A percentile compares a stretch with the other conserved stretches of the same genome.
Evolutionary conservation across 352 stramenopile species (phyloP).

Genomic region (Pythium phragmitis): DNA sequence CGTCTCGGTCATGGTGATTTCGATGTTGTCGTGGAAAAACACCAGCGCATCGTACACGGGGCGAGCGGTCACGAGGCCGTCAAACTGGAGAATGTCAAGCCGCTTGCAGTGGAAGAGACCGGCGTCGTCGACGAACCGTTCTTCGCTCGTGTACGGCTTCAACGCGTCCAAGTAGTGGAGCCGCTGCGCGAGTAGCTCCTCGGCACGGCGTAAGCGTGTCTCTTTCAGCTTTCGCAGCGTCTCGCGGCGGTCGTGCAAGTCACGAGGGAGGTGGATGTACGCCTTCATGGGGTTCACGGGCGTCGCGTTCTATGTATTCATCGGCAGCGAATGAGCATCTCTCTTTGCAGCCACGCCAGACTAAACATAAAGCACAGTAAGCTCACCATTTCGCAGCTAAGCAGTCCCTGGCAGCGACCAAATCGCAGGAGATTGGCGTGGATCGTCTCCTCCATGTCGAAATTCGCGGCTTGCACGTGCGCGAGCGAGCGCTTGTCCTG

Average conservation of each 20-base stretch:
- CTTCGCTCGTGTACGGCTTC: constrained; percentile 16
- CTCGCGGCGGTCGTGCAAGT: constrained; percentile 6
- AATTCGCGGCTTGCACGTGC: constrained; percentile 9
- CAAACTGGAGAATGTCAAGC: constrained; percentile 47
- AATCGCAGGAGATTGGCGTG: constrained; percentile 19
- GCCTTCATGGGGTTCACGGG: constrained; percentile 21
- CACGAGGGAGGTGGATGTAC: constrained; percentile 14
- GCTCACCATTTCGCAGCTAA: constrained; percentile 10
- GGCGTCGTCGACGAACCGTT: constrained; percentile 8
- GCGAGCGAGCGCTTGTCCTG: constrained; percentile 13
- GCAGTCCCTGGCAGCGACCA: constrained; percentile 12
- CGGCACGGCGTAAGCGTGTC: constrained; percentile 4
- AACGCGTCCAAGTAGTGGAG: constrained; percentile 6
- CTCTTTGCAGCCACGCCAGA: neutral
- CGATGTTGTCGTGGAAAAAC: constrained; percentile 43
- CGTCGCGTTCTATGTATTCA: constrained; percentile 7
- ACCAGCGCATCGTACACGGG: constrained; percentile 45
- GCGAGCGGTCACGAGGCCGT: constrained; percentile 32
- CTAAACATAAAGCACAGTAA: no score
- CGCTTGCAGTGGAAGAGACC: constrained; percentile 14
- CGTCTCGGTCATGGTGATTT: constrained; percentile 53
- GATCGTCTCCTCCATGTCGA: constrained; percentile 23
- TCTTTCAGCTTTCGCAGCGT: constrained; percentile 11
- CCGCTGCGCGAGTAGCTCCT: constrained; percentile 15
- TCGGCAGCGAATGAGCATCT: neutral